Conservation (phyloP, 164 flowering plant genomes). For the Pachysandra terminalis region DNA sequence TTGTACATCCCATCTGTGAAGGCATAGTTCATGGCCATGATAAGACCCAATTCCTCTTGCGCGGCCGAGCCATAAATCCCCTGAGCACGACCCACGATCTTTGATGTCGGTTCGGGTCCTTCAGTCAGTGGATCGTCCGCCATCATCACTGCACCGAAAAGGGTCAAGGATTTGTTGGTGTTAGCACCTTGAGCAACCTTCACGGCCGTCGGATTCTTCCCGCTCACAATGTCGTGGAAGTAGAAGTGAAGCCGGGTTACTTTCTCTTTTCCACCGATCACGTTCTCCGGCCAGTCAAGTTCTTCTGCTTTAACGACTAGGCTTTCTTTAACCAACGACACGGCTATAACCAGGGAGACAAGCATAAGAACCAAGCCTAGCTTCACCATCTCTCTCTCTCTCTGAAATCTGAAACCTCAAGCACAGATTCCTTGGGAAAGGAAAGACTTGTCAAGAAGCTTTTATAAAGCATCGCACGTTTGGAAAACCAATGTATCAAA, state of each 20-base stretch:
- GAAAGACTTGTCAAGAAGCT: too few species aligned
- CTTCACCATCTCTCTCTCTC: too few species aligned
- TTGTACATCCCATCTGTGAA: constrained; percentile 40
- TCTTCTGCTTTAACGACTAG: too few species aligned
- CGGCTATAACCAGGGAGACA: too few species aligned
- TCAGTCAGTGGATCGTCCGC: constrained; percentile 43
- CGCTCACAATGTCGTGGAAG: constrained; percentile 45
- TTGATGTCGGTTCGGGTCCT: constrained; percentile 39
- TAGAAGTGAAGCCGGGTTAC: constrained; percentile 38
- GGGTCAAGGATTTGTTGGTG: constrained; percentile 23
- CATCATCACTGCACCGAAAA: constrained; percentile 33
- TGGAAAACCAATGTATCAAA: too few species aligned
- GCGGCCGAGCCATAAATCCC: constrained; percentile 39
- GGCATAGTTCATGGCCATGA: constrained; percentile 35
- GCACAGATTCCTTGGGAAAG: too few species aligned
- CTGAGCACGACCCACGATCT: constrained; percentile 48
- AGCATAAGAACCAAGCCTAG: too few species aligned
- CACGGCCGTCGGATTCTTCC: constrained; percentile 27
- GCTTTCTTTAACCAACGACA: too few species aligned
- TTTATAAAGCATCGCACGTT: too few species aligned
- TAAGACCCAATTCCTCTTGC: constrained; percentile 16
- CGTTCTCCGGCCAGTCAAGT: constrained; percentile 8
- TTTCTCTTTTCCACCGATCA: constrained; percentile 21
- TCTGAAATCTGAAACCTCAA: too few species aligned
- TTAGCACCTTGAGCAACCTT: constrained; percentile 29